Percentiles rank a stretch among this genome's conserved stretches.
These are phyloP conservation scores for Oidiodendron maius DNA, from an alignment of 495 filamentous ascomycete genomes.

Conservation along the genomic window DNA sequence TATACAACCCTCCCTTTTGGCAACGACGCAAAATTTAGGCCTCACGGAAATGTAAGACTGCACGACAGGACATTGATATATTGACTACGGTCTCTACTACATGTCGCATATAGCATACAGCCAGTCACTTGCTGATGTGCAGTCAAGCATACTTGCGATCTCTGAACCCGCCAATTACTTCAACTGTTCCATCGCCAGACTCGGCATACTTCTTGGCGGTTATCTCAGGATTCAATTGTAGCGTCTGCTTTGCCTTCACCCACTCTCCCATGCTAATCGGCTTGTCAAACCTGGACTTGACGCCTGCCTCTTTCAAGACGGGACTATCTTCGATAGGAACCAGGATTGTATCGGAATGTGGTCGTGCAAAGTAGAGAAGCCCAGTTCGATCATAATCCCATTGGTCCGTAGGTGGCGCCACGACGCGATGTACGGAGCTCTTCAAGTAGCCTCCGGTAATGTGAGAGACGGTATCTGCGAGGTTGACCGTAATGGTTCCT, in stretches of 20 bases:
- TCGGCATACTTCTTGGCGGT: conserved; percentile 34
- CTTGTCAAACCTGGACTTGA: conserved; percentile 23
- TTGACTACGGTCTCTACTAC: too few relatives aligned
- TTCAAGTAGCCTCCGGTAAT: conserved; percentile 45
- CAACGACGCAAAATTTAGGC: too few relatives aligned
- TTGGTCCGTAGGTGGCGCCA: conserved; percentile 42
- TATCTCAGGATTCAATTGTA: conserved; percentile 37
- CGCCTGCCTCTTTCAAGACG: conserved; percentile 24
- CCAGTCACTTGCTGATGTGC: too few relatives aligned
- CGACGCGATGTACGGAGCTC: conserved; percentile 46
- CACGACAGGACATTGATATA: too few relatives aligned
- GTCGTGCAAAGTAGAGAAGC: conserved; percentile 39
- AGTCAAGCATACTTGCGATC: conserved; percentile 10
- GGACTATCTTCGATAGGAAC: conserved; percentile 28
- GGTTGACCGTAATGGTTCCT: conserved; percentile 48
- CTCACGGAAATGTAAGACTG: too few relatives aligned
- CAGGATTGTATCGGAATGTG: conserved; percentile 35
- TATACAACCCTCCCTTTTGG: too few relatives aligned
- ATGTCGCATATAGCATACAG: too few relatives aligned
- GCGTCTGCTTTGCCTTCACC: conserved; percentile 30
- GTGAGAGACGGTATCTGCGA: conserved; percentile 40
- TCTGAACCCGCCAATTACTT: conserved; percentile 12
- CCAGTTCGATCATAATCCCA: conserved; percentile 40
- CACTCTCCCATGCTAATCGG: conserved; percentile 30
- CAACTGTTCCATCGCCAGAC: conserved; percentile 11